Evolutionary conservation across 2,329 filamentous ascomycete genomes (phyloP).

Genomic region (Botrytis galanthina): DNA sequence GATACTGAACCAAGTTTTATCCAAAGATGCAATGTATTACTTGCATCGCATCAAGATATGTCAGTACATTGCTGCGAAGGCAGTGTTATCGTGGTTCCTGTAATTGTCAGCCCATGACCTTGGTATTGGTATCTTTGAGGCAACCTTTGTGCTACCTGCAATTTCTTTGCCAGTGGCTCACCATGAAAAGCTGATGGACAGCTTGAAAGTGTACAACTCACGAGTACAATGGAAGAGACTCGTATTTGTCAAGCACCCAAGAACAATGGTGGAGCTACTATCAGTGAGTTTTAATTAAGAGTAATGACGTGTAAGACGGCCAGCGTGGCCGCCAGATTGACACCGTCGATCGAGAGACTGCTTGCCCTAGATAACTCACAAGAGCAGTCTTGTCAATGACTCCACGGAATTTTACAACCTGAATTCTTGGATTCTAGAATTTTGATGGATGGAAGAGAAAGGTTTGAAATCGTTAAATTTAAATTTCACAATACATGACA

Average conservation of each 20-base stretch:
- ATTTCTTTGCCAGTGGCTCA: neutral
- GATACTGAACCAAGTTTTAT: neutral
- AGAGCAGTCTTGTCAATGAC: neutral
- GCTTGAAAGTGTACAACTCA: neutral
- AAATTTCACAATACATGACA: neutral
- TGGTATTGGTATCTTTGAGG: constrained; percentile 1
- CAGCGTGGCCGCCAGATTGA: too few relatives aligned
- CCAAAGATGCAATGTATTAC: neutral
- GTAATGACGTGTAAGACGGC: neutral
- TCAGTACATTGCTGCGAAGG: neutral
- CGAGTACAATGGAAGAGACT: neutral
- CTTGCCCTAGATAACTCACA: neutral
- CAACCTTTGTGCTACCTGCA: neutral
- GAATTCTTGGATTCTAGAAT: neutral
- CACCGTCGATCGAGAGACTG: neutral
- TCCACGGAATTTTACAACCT: neutral
- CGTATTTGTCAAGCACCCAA: neutral
- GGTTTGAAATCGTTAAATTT: neutral
- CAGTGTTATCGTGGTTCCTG: neutral
- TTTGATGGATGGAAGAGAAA: neutral
- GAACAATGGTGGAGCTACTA: neutral
- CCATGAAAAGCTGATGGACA: neutral
- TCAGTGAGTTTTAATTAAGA: neutral
- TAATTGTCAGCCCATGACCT: neutral
- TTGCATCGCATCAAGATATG: neutral